Evolutionary conservation across 257 asterid species (phyloP), one percentile per base, ranked within the genome.

Genomic region (Solanum peruvianum): DNA sequence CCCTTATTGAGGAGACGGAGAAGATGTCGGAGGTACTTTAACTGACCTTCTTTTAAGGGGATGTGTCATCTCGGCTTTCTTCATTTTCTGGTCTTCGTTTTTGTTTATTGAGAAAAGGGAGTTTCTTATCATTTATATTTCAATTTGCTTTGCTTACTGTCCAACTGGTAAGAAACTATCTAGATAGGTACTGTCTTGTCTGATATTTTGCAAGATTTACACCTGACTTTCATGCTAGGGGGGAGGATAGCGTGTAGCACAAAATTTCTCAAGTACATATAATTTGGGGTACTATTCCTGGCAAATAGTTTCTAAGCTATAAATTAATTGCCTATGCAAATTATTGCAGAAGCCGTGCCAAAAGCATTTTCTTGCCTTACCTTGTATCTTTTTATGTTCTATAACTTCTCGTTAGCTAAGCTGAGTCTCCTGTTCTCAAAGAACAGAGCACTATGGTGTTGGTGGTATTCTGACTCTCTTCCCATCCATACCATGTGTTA

Each of bases 1-100:
- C 98, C 45, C 92, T 97, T 81, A 92, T 97, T 33, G 99, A 97
- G 29, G 99, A 97, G 91, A 95, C 99, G 3, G 99, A 97, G 94
- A 97, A 93, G 89, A 88, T 86, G 87, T 90, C 96, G 7, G 99
- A 97, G 99, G 99, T 97, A 90, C 88, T 35, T 82, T 41, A 29
- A 86, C 45, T 41, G 67, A 52, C 58, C 82, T 89, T 41, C 13
- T 42, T 25, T 85, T 15, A 37, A 27, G 56, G 12, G 16, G 23
- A 71, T 21, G 25, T 71, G 12, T 81, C 45, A 33, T 45, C 85
- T 49, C 35, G 44, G 31, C 44, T 9, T 88, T 29, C 56, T 73
- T 72, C 20, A 75, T 15, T 77, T 70, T n/a, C 82, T 85, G 87
- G n/a, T 82, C 45, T 66, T n/a, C 23, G 18, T 87, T 6, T 89